A percentile compares a stretch with the other conserved stretches of the same genome.
Evolutionary conservation across 257 asterid species (phyloP).

Genomic region (Solanum tarijense): DNA sequence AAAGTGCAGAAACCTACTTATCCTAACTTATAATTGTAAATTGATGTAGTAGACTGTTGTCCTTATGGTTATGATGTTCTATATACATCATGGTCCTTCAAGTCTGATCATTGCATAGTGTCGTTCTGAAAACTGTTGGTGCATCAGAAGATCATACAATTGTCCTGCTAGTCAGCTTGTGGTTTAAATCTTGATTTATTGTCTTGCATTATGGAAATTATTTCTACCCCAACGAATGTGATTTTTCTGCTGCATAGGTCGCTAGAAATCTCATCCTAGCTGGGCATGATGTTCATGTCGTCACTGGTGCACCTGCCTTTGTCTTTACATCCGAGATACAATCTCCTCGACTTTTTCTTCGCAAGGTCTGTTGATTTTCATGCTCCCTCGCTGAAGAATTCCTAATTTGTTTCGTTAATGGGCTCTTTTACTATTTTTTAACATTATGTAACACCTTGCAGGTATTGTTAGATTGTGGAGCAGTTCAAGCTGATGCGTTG

Average conservation of each 20-base stretch:
- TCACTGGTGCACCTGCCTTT: slow-evolving; percentile 93
- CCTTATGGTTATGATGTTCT: background rate
- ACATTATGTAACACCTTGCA: background rate
- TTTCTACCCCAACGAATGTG: background rate
- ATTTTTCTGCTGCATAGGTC: slow-evolving; percentile 39
- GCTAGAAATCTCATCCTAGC: slow-evolving; percentile 85
- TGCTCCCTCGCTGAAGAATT: background rate
- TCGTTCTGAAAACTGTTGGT: background rate
- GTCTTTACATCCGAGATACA: slow-evolving; percentile 75
- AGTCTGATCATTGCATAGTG: background rate
- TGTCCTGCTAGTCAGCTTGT: background rate
- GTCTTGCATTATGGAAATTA: background rate
- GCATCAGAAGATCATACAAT: background rate
- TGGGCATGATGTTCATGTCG: slow-evolving; percentile 92
- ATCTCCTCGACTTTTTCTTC: slow-evolving; percentile 76
- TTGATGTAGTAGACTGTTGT: background rate
- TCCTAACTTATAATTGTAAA: background rate
- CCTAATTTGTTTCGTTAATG: background rate
- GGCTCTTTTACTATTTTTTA: background rate
- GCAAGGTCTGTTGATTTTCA: slow-evolving; percentile 48
- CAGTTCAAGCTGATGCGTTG: slow-evolving; percentile 98
- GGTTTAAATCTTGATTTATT: background rate
- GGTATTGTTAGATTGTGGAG: slow-evolving; percentile 97
- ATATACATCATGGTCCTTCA: background rate
- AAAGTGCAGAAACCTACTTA: background rate